phyloP scores from a whole-genome alignment of 495 filamentous ascomycete genomes.

The Hypoxylon rickii region DNA sequence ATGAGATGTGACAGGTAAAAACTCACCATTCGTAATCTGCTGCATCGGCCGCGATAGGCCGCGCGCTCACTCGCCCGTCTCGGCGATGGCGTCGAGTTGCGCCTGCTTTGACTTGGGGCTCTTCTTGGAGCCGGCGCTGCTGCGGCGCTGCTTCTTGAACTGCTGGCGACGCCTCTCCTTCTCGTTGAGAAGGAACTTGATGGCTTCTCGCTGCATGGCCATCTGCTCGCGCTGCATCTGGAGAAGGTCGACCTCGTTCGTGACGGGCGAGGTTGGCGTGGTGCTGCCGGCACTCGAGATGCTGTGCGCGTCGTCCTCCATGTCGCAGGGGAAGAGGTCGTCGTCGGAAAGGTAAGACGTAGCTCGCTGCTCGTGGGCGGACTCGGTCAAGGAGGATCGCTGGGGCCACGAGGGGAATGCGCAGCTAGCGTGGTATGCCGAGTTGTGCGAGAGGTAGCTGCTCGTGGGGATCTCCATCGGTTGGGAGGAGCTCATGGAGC shows the following conservation, averaged over 20 bases:
- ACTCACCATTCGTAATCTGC: slow-evolving; percentile 33
- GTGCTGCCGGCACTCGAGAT: slow-evolving; percentile 51
- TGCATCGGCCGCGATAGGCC: slow-evolving; percentile 13
- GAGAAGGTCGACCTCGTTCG: slow-evolving; percentile 47
- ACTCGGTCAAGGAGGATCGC: slow-evolving; percentile 48
- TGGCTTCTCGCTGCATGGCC: slow-evolving; percentile 51
- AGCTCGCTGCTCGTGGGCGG: slow-evolving; percentile 45
- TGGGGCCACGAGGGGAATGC: slow-evolving; percentile 59
- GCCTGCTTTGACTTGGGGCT: slow-evolving; percentile 49
- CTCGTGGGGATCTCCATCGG: slow-evolving; percentile 59
- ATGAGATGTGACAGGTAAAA: too few relatives aligned
- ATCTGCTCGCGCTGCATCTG: slow-evolving; percentile 50
- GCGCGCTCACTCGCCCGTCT: slow-evolving; percentile 41
- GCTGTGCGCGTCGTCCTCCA: slow-evolving; percentile 50
- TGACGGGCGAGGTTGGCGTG: slow-evolving; percentile 42
- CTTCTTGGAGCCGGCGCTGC: slow-evolving; percentile 47
- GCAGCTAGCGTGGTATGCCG: slow-evolving; percentile 46
- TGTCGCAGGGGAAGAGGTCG: slow-evolving; percentile 48
- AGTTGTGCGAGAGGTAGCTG: slow-evolving; percentile 42
- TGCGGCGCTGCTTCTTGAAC: slow-evolving; percentile 38
- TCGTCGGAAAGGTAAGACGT: slow-evolving; percentile 56
- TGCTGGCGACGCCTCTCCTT: slow-evolving; percentile 50
- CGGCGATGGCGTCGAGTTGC: slow-evolving; percentile 55
- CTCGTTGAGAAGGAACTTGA: slow-evolving; percentile 49
- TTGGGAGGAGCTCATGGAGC: slow-evolving; percentile 47